Base-by-base conservation (phyloP, 805 yeast genomes). In the Schizosaccharomyces lindneri region DNA sequence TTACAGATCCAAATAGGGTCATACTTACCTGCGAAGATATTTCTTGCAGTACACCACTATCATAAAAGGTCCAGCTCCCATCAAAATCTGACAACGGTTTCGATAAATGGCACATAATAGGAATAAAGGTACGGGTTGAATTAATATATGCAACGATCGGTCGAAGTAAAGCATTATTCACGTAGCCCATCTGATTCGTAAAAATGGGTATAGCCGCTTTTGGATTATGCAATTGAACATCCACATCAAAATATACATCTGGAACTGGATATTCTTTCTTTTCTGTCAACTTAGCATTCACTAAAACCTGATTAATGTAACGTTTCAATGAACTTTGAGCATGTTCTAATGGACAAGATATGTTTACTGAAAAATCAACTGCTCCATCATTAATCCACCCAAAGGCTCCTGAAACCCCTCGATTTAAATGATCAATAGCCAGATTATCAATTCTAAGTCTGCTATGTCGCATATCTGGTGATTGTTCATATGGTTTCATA, bases 91-190 rank as follows among this genome's bases (percentile, higher is more conserved):
- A 74, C 27, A 88, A 72, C 57, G 80, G 78, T 69, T 93, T 93
- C 43, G 84, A 83, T 7, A 93, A 81, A 3, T 87, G 80, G 68
- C 95, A 87, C 64, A 81, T 77, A 63, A 90, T 82, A 55, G 95
- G 96, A 63, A 93, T 89, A 68, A 83, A 85, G 0, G 97, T 87
- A 68, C 86, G 85, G 63, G 85, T 79, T 46, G 93, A 84, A 70
- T 93, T 93, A 69, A 93, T 90, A 71, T 90, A 93, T 0, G 89
- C 97, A 29, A 93, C 95, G 69, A 93, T 89, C 0, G 98, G 98
- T 64, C 95, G 76, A 61, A 93, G 84, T 63, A 93, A 74, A 0
- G 98, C 97, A 70, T 84, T 85, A 72, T 93, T 93, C 65, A 88
- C 81, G 67, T 90, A 89, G n/a, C 90, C 84, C 62, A 93, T 74